These are phyloP conservation scores for Neofusicoccum kwambonambiense DNA, from an alignment of 2,329 filamentous ascomycete genomes.

Conservation along the genomic window DNA sequence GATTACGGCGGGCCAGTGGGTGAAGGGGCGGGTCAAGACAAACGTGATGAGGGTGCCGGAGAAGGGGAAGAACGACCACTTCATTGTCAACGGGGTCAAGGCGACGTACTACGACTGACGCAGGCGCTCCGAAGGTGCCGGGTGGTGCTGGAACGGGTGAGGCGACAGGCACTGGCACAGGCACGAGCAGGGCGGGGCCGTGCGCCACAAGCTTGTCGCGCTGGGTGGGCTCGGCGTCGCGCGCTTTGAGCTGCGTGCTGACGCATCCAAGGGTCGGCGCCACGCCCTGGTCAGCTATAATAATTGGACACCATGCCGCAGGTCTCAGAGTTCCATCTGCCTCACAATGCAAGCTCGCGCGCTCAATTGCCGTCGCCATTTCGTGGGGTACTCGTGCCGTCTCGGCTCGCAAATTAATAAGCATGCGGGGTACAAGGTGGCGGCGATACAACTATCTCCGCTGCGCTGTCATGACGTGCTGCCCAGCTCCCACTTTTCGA, in stretches of 20 bases:
- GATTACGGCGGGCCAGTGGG: slow-evolving; percentile 5
- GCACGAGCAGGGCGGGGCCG: not conserved
- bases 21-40: slow-evolving; percentile 16
- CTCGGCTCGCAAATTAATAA: not conserved
- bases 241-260: not conserved
- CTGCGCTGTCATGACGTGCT: not conserved
- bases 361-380: not conserved
- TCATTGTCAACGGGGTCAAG: slow-evolving; percentile 2
- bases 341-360: not conserved
- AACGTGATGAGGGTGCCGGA: slow-evolving; percentile 21
- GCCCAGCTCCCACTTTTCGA: not conserved
- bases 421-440: slow-evolving; percentile 1
- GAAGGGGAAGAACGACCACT: slow-evolving; percentile 2
- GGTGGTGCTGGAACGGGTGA: not conserved
- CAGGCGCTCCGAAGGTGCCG: no score
- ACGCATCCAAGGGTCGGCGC: not conserved
- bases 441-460: slow-evolving; percentile 11
- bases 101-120: slow-evolving; percentile 9
- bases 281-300: not conserved
- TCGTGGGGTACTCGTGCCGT: not conserved
- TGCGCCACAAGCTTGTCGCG: not conserved
- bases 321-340: not conserved
- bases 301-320: not conserved
- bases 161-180: no score
- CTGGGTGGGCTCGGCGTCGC: not conserved